Conservation (phyloP, 2,329 filamentous ascomycete species). For the Lasiodiplodia sp. region DNA sequence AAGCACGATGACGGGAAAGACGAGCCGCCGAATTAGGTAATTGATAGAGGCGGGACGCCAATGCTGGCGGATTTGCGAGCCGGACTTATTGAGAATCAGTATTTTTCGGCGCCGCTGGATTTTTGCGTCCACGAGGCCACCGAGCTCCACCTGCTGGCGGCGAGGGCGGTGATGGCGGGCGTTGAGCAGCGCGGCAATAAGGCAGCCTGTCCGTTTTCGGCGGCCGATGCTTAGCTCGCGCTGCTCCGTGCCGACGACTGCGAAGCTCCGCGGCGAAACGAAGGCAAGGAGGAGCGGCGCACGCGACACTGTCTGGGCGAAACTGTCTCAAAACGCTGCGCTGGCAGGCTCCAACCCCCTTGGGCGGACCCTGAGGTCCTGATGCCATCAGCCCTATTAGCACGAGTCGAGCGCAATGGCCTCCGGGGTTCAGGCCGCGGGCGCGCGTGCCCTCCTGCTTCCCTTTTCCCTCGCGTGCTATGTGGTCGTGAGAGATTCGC, state of each 20-base stretch:
- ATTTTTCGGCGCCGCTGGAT: not conserved
- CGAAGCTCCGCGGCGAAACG: not conserved
- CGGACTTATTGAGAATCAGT: not conserved
- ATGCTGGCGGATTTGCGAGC: not conserved
- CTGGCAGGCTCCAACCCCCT: constrained; percentile 16
- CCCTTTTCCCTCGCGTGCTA: not conserved
- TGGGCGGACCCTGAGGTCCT: constrained; percentile 2
- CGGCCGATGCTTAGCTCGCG: not conserved
- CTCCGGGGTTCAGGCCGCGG: constrained; percentile 19
- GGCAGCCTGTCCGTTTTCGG: constrained; percentile 18
- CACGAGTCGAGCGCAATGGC: constrained; percentile 10
- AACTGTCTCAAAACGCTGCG: not conserved
- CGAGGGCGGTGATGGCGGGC: not conserved
- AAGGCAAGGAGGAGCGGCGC: not conserved
- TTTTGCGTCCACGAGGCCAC: not conserved
- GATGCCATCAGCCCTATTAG: constrained; percentile 19
- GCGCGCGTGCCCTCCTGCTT: constrained; percentile 11
- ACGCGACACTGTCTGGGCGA: not conserved
- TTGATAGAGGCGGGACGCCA: not conserved
- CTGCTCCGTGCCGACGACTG: not conserved
- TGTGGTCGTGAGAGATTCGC: constrained; percentile 21
- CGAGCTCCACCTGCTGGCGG: constrained; percentile 7
- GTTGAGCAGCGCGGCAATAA: not conserved
- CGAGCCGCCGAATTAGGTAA: constrained; percentile 17
- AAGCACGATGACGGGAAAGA: not conserved